Conservation (phyloP, 2,329 filamentous ascomycete species). For the Calonectria honghensis region DNA sequence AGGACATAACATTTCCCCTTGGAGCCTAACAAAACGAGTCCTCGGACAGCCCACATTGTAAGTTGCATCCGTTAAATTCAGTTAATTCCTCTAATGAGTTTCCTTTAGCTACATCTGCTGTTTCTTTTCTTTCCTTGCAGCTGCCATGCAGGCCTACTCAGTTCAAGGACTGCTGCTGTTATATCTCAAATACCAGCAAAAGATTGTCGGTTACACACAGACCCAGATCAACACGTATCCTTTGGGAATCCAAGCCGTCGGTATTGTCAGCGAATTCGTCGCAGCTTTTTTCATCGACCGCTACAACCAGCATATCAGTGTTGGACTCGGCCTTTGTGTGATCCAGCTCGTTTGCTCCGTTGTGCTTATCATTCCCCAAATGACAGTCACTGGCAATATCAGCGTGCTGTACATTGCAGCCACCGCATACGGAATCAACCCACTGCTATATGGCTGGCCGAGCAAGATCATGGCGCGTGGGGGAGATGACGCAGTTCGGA, state of each 20-base stretch:
- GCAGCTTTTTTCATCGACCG: conserved; percentile 50
- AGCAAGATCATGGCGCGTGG: conserved; percentile 48
- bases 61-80: not conserved
- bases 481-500: conserved; percentile 63
- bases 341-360: conserved; percentile 47
- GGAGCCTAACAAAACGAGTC: conserved; percentile 56
- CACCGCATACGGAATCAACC: conserved; percentile 53
- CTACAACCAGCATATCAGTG: conserved; percentile 31
- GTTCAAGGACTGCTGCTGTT: conserved; percentile 54
- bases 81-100: not conserved
- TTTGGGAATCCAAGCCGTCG: conserved; percentile 51
- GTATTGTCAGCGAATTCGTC: conserved; percentile 50
- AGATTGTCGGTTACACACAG: conserved; percentile 48
- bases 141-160: conserved; percentile 50
- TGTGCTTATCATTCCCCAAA: conserved; percentile 46
- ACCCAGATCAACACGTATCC: conserved; percentile 54
- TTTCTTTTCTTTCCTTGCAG: conserved; percentile 56
- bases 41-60: conserved; percentile 55
- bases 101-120: conserved; percentile 39
- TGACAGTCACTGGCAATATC: conserved; percentile 47
- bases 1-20: conserved; percentile 58
- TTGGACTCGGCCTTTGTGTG: conserved; percentile 38
- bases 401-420: conserved; percentile 49
- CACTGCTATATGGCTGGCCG: conserved; percentile 52
- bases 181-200: conserved; percentile 50